Conservation (phyloP, 768 basidiomycete species). For the Mycena olivaceomarginata region DNA sequence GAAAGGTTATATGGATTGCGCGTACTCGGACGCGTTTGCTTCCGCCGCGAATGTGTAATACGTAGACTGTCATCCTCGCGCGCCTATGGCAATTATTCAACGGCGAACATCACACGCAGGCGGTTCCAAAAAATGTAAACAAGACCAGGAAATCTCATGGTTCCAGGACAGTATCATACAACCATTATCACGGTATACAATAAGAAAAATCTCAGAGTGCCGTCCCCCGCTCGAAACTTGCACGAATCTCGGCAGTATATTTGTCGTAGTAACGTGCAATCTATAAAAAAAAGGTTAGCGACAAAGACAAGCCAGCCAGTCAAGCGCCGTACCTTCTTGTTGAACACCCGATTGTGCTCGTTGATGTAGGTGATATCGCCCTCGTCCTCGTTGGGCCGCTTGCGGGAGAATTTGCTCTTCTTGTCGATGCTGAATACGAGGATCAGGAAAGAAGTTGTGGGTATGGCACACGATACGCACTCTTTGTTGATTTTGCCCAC, state of each 20-base stretch:
- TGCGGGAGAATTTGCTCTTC: constrained; percentile 92
- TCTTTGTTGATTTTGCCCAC: constrained; percentile 95
- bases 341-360: constrained; percentile 97
- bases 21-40: no score
- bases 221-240: constrained; percentile 98
- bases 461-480: constrained; percentile 68
- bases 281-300: constrained; percentile 58
- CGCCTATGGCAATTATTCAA: no score
- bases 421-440: constrained; percentile 82
- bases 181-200: constrained; percentile 24
- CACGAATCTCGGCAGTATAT: constrained; percentile 96
- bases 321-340: constrained; percentile 84
- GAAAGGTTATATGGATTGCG: no score
- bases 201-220: constrained; percentile 73
- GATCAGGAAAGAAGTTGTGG: constrained; percentile 20
- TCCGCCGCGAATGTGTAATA: no score
- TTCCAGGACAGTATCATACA: constrained; percentile 2
- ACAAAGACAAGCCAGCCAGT: not conserved
- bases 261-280: constrained; percentile 98
- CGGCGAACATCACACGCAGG: no score
- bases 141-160: not conserved
- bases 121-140: not conserved
- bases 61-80: no score
- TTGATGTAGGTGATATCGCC: constrained; percentile 99
- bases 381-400: constrained; percentile 92